These are phyloP conservation scores for Cucurbitaria berberidis DNA, from an alignment of 2,329 filamentous ascomycete species.

Conservation along the genomic window DNA sequence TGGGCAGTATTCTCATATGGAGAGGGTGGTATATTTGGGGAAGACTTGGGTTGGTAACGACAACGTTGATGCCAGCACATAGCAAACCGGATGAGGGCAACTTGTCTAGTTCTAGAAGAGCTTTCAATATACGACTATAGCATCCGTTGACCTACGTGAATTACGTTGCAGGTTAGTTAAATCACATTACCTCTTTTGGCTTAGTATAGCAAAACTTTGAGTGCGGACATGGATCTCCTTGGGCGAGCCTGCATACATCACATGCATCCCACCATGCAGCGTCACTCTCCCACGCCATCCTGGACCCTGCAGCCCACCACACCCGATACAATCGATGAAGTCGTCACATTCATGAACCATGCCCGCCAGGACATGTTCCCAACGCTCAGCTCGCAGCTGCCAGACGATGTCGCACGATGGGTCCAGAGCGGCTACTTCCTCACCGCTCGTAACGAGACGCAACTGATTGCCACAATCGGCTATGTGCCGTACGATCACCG, in stretches of 20 bases:
- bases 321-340: neutral
- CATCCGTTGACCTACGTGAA: neutral
- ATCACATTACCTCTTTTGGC: neutral
- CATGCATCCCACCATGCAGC: neutral
- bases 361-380: conserved; percentile 14
- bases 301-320: conserved; percentile 9
- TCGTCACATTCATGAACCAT: conserved; percentile 9
- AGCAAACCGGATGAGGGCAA: no score
- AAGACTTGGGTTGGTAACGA: no score
- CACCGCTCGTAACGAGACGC: neutral
- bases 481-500: conserved; percentile 10
- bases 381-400: neutral
- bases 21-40: no score
- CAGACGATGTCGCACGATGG: conserved; percentile 6
- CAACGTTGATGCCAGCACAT: no score
- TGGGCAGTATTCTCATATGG: no score
- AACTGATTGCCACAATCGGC: conserved; percentile 8
- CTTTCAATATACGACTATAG: no score
- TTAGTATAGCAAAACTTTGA: neutral
- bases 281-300: neutral
- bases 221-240: no score
- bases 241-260: neutral
- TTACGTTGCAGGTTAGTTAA: no score
- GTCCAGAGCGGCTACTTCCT: conserved; percentile 6
- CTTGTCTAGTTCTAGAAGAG: no score